These are phyloP conservation scores for Sclerotiophoma versabilis DNA, from an alignment of 2,329 filamentous ascomycete species.

Conservation along the genomic window DNA sequence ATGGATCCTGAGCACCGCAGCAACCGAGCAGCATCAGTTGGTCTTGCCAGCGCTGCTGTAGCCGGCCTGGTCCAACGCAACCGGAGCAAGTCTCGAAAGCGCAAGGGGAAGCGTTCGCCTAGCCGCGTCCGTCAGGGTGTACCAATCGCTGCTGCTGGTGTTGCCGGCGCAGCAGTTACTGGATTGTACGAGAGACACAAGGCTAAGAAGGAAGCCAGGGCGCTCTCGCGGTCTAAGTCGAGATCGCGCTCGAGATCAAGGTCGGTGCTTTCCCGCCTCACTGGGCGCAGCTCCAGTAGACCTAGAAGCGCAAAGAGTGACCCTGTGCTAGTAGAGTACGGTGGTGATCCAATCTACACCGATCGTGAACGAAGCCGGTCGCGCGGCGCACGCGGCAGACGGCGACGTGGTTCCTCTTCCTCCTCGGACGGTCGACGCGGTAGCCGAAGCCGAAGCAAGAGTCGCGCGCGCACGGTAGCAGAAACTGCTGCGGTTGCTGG, in stretches of 20 bases:
- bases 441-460: constrained; percentile 54
- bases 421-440: constrained; percentile 50
- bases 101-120: constrained; percentile 60
- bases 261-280: constrained; percentile 53
- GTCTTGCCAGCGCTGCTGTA: constrained; percentile 67
- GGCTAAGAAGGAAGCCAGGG: constrained; percentile 63
- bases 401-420: constrained; percentile 53
- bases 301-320: constrained; percentile 55
- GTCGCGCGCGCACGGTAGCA: constrained; percentile 59
- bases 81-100: constrained; percentile 64
- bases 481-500: constrained; percentile 65
- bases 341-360: constrained; percentile 66
- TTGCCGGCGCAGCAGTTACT: constrained; percentile 67
- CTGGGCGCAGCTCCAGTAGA: constrained; percentile 44
- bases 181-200: constrained; percentile 70
- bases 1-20: constrained; percentile 61
- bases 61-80: constrained; percentile 66
- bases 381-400: constrained; percentile 43
- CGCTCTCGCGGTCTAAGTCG: constrained; percentile 51
- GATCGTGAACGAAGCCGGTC: constrained; percentile 49
- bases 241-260: constrained; percentile 54
- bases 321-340: constrained; percentile 68
- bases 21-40: constrained; percentile 66
- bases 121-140: constrained; percentile 64
- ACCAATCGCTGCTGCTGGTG: constrained; percentile 67